Base-by-base conservation (phyloP, 2,329 filamentous ascomycete species). In the Xylariales sp. region DNA sequence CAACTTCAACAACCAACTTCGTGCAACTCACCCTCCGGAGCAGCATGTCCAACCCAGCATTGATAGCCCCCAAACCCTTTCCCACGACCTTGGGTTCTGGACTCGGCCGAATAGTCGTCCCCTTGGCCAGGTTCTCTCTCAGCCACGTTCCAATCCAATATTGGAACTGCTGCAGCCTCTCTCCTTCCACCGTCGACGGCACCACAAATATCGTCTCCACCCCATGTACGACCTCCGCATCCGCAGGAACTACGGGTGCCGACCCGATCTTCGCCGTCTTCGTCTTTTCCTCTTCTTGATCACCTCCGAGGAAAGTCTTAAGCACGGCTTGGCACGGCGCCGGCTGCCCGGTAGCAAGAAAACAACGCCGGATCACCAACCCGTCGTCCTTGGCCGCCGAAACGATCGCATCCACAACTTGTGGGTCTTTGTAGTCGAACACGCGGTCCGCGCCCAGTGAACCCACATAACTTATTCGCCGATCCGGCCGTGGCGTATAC, bases 1-100 rank as follows among this genome's bases (percentile, higher is more conserved):
- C 46, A 52, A 69, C 22, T 42, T 70, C 61, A 36, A 70, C 49
- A 27, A 70, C 56, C 42, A 71, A 54, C 52, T 70, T 71, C 0
- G 51, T 56, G 45, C 66, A 68, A 32, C 66, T 70, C 10, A 70
- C 65, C 0, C 68, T 66, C n/a, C 21, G 40, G 1, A 46, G 43
- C 11, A 71, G 37, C 12, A 29, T 42, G 18, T 68, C 59, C 44
- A 70, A 37, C n/a, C 59, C 68, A 40, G 25, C 41, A 52, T 69
- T 66, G 2, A 71, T 54, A 29, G 51, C 51, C 5, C 43, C 54
- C 38, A 70, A 31, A 0, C 67, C 64, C 22, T 50, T 62, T 1
- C 63, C 66, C 2, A 68, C 51, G 0, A 68, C 50, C 2, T 4
- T 61, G 0, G 55, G 59, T 44, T 63, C 55, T 3, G 66, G 68